Evolutionary conservation across 2,329 filamentous ascomycete species (phyloP).

Genomic region (Colletotrichum navitas): DNA sequence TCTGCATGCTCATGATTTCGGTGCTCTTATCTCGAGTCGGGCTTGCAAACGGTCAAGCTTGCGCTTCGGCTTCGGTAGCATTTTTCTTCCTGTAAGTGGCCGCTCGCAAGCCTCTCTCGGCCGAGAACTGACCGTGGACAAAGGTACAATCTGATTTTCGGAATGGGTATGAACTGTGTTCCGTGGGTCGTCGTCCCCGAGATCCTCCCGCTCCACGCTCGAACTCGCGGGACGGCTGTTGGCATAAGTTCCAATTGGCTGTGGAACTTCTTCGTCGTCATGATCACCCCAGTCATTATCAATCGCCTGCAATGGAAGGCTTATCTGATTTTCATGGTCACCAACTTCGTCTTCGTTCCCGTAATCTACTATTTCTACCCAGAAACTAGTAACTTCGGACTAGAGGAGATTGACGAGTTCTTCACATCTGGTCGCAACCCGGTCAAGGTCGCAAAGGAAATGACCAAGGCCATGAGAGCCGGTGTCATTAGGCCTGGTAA

Average conservation of each 20-base stretch:
- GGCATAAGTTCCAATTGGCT: constrained; percentile 54
- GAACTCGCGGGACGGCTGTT: constrained; percentile 51
- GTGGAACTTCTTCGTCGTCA: constrained; percentile 56
- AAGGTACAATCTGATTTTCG: constrained; percentile 49
- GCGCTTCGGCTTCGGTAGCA: constrained; percentile 49
- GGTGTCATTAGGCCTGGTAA: not conserved
- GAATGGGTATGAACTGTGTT: constrained; percentile 49
- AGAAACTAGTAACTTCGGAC: constrained; percentile 62
- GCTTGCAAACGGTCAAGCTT: constrained; percentile 39
- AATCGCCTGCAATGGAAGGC: constrained; percentile 62
- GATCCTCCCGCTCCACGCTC: constrained; percentile 50
- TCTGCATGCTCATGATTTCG: constrained; percentile 55
- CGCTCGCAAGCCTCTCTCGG: not conserved
- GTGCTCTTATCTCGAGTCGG: constrained; percentile 47
- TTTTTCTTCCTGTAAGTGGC: constrained; percentile 53
- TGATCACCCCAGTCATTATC: constrained; percentile 65
- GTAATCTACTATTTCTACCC: constrained; percentile 63
- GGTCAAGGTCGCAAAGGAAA: constrained; percentile 36
- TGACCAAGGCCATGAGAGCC: constrained; percentile 30
- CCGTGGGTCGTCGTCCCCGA: constrained; percentile 55
- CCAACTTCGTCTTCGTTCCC: constrained; percentile 60
- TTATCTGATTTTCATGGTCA: constrained; percentile 65
- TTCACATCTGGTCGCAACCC: constrained; percentile 49
- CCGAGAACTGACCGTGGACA: not conserved
- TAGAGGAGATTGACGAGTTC: constrained; percentile 66